Evolutionary conservation across 2,329 filamentous ascomycete genomes (phyloP).

Genomic region (Ophiostoma novo-ulmi): DNA sequence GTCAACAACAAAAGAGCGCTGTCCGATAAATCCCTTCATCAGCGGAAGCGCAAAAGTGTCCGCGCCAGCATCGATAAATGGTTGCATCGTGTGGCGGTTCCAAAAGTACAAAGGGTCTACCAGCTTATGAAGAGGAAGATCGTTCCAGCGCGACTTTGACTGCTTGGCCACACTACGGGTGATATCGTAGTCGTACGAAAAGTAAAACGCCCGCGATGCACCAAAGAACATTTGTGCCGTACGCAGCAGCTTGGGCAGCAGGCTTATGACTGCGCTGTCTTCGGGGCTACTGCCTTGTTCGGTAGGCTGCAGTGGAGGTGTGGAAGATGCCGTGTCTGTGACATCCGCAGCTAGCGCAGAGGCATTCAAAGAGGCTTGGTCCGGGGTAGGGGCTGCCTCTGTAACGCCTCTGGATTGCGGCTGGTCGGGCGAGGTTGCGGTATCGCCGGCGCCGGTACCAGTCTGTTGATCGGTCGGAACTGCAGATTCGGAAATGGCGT

Average conservation of each 20-base stretch:
- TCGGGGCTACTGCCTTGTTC: slow-evolving; percentile 20
- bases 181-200: slow-evolving; percentile 90
- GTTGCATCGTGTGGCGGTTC: slow-evolving; percentile 71
- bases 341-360: not conserved
- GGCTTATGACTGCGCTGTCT: slow-evolving; percentile 42
- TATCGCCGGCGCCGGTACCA: not conserved
- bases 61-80: slow-evolving; percentile 69
- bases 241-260: slow-evolving; percentile 78
- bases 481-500: slow-evolving; percentile 21
- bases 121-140: slow-evolving; percentile 61
- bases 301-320: slow-evolving; percentile 2
- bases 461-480: not conserved
- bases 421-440: not conserved
- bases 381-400: not conserved
- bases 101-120: slow-evolving; percentile 84
- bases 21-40: slow-evolving; percentile 92
- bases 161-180: slow-evolving; percentile 57
- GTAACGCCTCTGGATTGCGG: not conserved
- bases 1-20: slow-evolving; percentile 72
- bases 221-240: slow-evolving; percentile 82
- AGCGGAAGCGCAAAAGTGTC: slow-evolving; percentile 70
- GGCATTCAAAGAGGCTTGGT: not conserved
- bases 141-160: slow-evolving; percentile 37
- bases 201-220: slow-evolving; percentile 81
- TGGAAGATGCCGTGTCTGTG: slow-evolving; percentile 11